Evolutionary conservation across 495 filamentous ascomycete genomes (phyloP), one percentile per base, ranked within the genome.

Genomic region (Symbiotaphrina buchneri): DNA sequence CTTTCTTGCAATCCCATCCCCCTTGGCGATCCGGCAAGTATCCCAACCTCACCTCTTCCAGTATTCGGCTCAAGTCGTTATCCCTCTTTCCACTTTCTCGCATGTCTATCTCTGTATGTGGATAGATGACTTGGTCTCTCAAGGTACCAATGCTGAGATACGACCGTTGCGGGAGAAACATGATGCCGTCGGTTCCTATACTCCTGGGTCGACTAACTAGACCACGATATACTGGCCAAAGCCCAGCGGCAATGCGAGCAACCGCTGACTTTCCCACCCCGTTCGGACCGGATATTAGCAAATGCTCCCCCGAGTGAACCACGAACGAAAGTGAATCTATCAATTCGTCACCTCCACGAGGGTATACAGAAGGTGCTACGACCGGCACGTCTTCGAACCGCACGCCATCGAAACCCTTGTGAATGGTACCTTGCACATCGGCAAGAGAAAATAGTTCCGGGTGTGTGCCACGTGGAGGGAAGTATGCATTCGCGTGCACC

Each of bases 101-200:
- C 87, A 95, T 94, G 37, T 95, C 90, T 14, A 84, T 61, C 47
- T 83, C 85, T 7, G 75, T 83, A 41, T 95, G 84, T 2, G 90
- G 90, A 38, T 99, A 99, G 49, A 94, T 93, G 36, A 99, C 83
- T 49, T 99, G 90, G 39, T 99, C 90, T 5, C 85, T 68, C 5
- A 99, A 59, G 3, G 90, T 99, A n/a, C 90, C 90, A 22, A 85
- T 74, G 46, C 73, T 81, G 13, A 95, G 65, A 45, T 99, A 99
- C 0, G 85, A 82, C 8, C 84, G 64, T 47, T 99, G 90, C 1
- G 90, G 84, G 24, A 95, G 68, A 58, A 95, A 92, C 84, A 99
- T 94, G 52, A 94, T 82, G 25, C 90, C 90, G 33, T 91, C 84
- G 35, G 74, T 57, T 17, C 83, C 87, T 18, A 72, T 63, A 13